Base-by-base conservation (phyloP, 768 basidiomycete genomes). In the Lyophyllum semitale region DNA sequence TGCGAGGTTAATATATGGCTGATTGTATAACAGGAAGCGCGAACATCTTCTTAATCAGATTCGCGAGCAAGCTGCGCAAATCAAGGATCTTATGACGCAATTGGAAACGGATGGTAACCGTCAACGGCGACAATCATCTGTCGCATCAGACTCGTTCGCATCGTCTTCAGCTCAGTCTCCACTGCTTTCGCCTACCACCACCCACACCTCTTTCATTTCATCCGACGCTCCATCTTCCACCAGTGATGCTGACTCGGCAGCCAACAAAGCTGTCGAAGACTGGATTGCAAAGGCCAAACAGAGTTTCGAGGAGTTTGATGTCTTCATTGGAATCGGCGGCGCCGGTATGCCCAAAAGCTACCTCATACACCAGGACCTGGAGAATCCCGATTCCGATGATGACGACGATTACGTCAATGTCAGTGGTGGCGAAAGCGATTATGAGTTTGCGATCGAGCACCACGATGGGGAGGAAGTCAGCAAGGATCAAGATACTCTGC, bases 1-100 rank as follows among this genome's bases (percentile, higher is more conserved):
- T 20, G n/a, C 13, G 30, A 29, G 13, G 8, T 35, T 30, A 11
- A 44, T 8, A 6, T 30, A 17, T 6, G 20, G 15, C 20, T 54
- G 3, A 53, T 23, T 6, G 0, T 41, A 3, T 4, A 22, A 27
- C 37, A 93, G 90, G 37, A 91, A 91, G 78, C 87, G 91, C 13
- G 91, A 92, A 63, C 77, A 87, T 61, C 77, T 93, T n/a, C 76
- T 92, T 51, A 85, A 81, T 55, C 79, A 91, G 69, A 92, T 93
- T 55, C 84, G 84, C 38, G 79, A 84, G 37, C 89, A 92, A 62
- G 88, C 88, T 11, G 74, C 81, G 8, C 81, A 87, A 69, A 93
- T 91, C 38, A 79, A 84, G 66, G 79, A 82, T 25, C 74, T 91
- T 44, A 90, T 91, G 85, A 73, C 76, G 0, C 79, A 88, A 66